Evolutionary conservation across 2,329 filamentous ascomycete species (phyloP), one percentile per base, ranked within the genome.

Genomic region (Colletotrichum somersetense): DNA sequence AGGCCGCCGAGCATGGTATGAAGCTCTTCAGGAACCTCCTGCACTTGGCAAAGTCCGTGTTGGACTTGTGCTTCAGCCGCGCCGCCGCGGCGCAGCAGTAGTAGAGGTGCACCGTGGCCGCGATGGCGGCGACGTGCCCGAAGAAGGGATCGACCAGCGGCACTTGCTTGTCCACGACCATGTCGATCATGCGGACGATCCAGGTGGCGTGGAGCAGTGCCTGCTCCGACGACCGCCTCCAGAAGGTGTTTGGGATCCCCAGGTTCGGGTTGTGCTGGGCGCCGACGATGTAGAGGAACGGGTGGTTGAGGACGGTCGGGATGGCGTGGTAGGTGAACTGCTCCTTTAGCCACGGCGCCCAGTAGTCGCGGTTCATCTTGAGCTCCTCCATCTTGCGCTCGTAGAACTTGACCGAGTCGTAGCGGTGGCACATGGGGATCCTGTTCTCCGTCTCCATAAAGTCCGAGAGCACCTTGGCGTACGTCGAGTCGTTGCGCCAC

Each of bases 301-400:
- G 86, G 67, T 88, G 86, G 74, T 88, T 88, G 46, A 88, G 76
- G 2, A 87, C 84, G 0, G 85, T 86, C 14, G 83, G 81, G 59
- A 88, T 87, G 16, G 82, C 82, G 62, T 88, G 86, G 75, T 88
- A 88, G 1, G 83, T 86, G 74, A 88, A 86, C 73, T 88, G 86
- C 62, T 86, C 80, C 75, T 86, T 87, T 23, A 88, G 76, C 86
- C 86, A 88, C 0, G 86, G 83, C 0, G 81, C 81, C 85, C 85
- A 88, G 75, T 88, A 88, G 65, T 83, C 82, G 3, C 83, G 80
- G 64, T 85, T 84, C 14, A 79, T 73, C 67, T 80, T 80, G 14
- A 88, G 66, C 59, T 87, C 86, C 4, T 86, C 83, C 0, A 83
- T 76, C 40, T 83, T 83, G 46, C 85, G 84, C 69, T 87, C 83